phyloP scores from a whole-genome alignment of 2,329 filamentous ascomycete genomes.

The Trichoderma afroharzianum region DNA sequence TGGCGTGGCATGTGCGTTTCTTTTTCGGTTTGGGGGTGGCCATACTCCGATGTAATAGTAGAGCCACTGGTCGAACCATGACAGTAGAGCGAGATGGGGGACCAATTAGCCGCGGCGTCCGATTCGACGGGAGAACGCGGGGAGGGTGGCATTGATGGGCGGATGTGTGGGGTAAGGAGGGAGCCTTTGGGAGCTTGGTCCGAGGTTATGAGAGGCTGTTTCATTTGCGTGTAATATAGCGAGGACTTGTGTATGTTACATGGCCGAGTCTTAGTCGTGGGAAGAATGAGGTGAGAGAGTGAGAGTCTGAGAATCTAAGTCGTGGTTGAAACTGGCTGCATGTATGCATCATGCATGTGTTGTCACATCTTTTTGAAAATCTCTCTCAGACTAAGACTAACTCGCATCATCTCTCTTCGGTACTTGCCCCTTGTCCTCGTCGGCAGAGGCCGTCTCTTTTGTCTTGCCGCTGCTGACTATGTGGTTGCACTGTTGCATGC shows the following conservation, averaged over 20 bases:
- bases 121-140: conserved; percentile 16
- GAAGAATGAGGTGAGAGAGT: no score
- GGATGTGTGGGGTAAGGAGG: not conserved
- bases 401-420: not conserved
- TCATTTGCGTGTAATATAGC: not conserved
- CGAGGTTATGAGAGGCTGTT: conserved; percentile 8
- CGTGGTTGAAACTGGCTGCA: not conserved
- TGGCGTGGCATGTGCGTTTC: not conserved
- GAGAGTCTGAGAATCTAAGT: no score
- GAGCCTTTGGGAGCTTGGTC: not conserved
- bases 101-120: conserved; percentile 9
- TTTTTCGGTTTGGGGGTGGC: not conserved
- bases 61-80: conserved; percentile 3
- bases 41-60: not conserved
- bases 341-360: not conserved
- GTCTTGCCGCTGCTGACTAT: not conserved
- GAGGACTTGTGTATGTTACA: not conserved
- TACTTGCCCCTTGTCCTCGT: not conserved
- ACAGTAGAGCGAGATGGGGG: not conserved
- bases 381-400: no score
- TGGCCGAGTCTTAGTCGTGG: not conserved
- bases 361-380: not conserved
- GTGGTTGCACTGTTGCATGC: not conserved
- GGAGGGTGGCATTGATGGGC: not conserved
- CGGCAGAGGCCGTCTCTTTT: not conserved